Percentiles rank a stretch among this genome's conserved stretches.
phyloP scores from a whole-genome alignment of 257 asterid genomes.

The Solanum ahanhuiri region DNA sequence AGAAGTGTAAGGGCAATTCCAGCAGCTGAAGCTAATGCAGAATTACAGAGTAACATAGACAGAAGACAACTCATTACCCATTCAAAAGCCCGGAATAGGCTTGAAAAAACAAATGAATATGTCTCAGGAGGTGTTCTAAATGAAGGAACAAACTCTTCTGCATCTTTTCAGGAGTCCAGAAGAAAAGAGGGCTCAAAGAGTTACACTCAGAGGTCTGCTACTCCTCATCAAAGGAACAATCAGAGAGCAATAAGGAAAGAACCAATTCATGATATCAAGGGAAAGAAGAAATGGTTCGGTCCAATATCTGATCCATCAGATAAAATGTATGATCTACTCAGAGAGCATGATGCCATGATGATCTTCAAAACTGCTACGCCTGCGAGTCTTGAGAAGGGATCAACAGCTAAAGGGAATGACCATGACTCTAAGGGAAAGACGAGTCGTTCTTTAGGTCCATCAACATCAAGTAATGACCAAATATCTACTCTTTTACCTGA shows the following conservation, averaged over 20 bases:
- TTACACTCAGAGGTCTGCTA: not conserved
- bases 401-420: not conserved
- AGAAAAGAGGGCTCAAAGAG: not conserved
- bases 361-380: not conserved
- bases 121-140: not conserved
- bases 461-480: not conserved
- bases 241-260: not conserved
- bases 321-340: not conserved
- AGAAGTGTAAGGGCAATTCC: not conserved
- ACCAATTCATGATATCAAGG: not conserved
- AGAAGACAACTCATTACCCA: not conserved
- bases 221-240: not conserved
- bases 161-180: not conserved
- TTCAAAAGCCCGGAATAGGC: not conserved
- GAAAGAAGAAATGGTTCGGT: not conserved
- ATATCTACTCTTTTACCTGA: not conserved
- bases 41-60: not conserved
- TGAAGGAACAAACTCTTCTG: not conserved
- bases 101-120: not conserved
- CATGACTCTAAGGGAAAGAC: not conserved
- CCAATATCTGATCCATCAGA: not conserved
- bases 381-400: not conserved
- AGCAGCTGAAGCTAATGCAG: not conserved
- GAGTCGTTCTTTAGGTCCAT: not conserved
- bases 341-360: not conserved